Conservation (phyloP, 139 green algal species). For the Chlorella sp. region DNA sequence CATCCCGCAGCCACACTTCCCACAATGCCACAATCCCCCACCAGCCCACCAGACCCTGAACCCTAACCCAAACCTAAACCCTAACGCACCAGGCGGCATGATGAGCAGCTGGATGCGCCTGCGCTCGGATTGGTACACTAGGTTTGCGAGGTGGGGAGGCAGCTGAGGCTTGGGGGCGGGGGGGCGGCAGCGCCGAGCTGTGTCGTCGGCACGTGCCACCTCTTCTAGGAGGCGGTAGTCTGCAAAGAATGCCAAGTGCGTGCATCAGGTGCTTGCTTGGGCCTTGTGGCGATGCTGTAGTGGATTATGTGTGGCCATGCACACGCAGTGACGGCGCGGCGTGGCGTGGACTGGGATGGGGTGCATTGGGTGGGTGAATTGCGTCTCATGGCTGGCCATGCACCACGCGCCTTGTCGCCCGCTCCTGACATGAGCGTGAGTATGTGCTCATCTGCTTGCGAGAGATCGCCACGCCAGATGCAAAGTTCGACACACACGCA, state of each 20-base stretch:
- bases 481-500: conserved; percentile 5
- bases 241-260: background rate
- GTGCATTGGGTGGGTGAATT: background rate
- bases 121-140: conserved; percentile 40
- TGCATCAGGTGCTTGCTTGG: background rate
- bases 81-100: conserved; percentile 39
- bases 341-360: background rate
- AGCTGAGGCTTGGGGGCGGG: conserved; percentile 33
- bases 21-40: too few relatives aligned
- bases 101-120: conserved; percentile 34
- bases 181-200: conserved; percentile 37
- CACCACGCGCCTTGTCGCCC: too few relatives aligned
- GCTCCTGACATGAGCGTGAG: too few relatives aligned
- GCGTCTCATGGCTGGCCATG: too few relatives aligned
- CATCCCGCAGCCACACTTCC: too few relatives aligned
- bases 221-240: conserved; percentile 58
- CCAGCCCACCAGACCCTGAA: too few relatives aligned
- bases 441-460: too few relatives aligned
- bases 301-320: background rate
- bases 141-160: conserved; percentile 28
- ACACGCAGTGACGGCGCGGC: background rate
- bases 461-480: background rate
- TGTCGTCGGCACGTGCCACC: conserved; percentile 32
- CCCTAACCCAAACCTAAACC: too few relatives aligned
- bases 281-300: background rate